Percentiles rank a stretch among this genome's conserved stretches.
phyloP scores from a whole-genome alignment of 176 grass and related monocot genomes.

The Oryza nivara region DNA sequence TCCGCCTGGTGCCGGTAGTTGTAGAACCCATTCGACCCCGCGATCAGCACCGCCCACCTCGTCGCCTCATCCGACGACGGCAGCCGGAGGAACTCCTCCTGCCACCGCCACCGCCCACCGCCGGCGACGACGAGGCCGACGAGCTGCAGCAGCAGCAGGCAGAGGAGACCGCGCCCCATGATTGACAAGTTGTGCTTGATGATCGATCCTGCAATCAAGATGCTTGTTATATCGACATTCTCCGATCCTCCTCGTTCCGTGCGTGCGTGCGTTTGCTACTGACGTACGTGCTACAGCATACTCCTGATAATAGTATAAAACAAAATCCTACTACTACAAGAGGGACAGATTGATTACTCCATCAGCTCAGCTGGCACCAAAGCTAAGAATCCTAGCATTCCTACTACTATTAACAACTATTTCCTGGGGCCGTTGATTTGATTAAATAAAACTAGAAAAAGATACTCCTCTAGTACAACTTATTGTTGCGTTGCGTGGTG shows the following conservation, averaged over 20 bases:
- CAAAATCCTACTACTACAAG: neutral
- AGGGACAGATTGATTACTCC: no score
- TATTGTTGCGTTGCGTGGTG: neutral
- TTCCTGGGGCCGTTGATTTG: neutral
- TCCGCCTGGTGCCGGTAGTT: conserved; percentile 89
- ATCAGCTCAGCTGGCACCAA: neutral
- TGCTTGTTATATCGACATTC: no score
- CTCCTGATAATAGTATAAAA: no score
- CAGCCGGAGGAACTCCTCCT: conserved; percentile 50
- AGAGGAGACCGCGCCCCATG: conserved; percentile 22
- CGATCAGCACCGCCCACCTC: conserved; percentile 83
- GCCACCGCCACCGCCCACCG: conserved; percentile 15
- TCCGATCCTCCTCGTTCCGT: neutral
- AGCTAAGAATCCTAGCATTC: neutral
- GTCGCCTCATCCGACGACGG: conserved; percentile 60
- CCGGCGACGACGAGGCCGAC: conserved; percentile 11
- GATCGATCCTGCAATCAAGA: no score
- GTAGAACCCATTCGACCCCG: conserved; percentile 68
- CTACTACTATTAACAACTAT: neutral
- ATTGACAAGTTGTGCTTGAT: no score
- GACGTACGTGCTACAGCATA: neutral
- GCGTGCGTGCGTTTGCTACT: no score
- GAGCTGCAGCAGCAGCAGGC: conserved; percentile 11
- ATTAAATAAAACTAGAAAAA: no score
- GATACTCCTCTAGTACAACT: no score